Base-by-base conservation (phyloP, 2,329 filamentous ascomycete genomes). In the Pseudogymnoascus sp. region DNA sequence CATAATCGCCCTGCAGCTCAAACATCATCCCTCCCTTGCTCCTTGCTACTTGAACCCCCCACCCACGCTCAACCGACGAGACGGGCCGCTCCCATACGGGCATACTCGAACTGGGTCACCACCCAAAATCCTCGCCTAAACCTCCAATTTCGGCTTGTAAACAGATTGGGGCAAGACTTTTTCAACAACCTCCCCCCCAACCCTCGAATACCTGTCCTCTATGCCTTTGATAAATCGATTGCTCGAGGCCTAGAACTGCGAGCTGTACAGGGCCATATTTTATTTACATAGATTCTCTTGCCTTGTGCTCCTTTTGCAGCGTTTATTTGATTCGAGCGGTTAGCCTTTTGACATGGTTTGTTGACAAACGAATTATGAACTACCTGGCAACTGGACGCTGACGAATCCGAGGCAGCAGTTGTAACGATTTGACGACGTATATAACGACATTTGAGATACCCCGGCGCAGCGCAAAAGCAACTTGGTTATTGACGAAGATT, bases 291-390 rank as follows among this genome's bases (percentile, higher is more conserved):
- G 41, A 46, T 46, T 46, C 22, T 46, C 22, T 26, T 24, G 22
- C 41, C 41, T 46, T 46, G 41, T 46, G 41, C 41, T 46, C 41
- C 41, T 46, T 46, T 46, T 46, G 41, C 41, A 46, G 41, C 41
- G 41, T 46, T 46, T 46, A 26, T 46, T 46, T 46, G 41, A 46
- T 46, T 46, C 41, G 41, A 46, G 41, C 41, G 41, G 41, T 46
- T 46, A 46, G 41, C 41, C 41, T 46, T 46, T 46, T 26, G 41
- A 46, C 41, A 46, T 46, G 41, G 41, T 46, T 46, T 46, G 41
- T 46, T 46, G 41, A 46, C 41, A 46, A 46, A 26, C 12, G 41
- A 46, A 46, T 26, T 46, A 46, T 46, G 22, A 11, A 6, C 41
- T 26, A 46, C 41, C 22, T 46, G 10, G 41, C 41, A 46, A 46